Percentiles rank a stretch among this genome's conserved stretches.
Conservation (phyloP, 2,329 filamentous ascomycete genomes). For the Polychaeton citri region DNA sequence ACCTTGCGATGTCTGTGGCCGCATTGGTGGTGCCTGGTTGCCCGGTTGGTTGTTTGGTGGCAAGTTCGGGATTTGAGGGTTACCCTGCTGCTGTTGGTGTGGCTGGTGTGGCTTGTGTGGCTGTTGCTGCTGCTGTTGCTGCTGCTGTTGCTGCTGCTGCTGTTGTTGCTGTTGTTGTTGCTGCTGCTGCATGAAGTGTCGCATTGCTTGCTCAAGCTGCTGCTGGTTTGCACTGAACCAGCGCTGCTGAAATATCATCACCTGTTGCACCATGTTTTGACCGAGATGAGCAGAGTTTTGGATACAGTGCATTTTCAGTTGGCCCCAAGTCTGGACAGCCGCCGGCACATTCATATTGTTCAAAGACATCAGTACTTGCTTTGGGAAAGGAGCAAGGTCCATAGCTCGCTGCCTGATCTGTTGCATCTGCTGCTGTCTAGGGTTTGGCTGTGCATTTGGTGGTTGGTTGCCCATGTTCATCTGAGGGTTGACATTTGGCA, state of each 20-base stretch:
- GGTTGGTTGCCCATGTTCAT: conserved; percentile 6
- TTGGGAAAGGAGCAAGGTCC: conserved; percentile 11
- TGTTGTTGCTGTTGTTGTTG: neutral
- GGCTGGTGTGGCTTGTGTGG: conserved; percentile 1
- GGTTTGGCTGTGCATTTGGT: conserved; percentile 3
- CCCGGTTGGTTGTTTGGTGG: neutral
- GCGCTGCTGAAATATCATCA: conserved; percentile 17
- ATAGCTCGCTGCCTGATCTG: conserved; percentile 8
- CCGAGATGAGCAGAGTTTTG: conserved; percentile 32
- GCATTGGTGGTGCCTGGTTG: neutral
- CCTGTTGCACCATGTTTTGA: conserved; percentile 26
- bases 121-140: neutral
- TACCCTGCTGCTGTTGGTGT: neutral
- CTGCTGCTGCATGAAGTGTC: conserved; percentile 12
- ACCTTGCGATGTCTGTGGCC: neutral
- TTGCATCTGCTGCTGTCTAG: conserved; percentile 6
- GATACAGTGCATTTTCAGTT: conserved; percentile 41
- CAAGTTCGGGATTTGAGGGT: neutral
- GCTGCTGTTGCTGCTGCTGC: neutral
- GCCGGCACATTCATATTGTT: conserved; percentile 27
- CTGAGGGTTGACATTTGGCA: conserved; percentile 1
- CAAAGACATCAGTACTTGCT: conserved; percentile 6
- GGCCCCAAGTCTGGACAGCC: conserved; percentile 41
- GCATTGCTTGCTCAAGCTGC: conserved; percentile 10
- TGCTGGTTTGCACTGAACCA: conserved; percentile 14